A percentile compares a stretch with the other conserved stretches of the same genome.
Conservation (phyloP, 768 basidiomycete species). For the Glaciozyma antarctica region DNA sequence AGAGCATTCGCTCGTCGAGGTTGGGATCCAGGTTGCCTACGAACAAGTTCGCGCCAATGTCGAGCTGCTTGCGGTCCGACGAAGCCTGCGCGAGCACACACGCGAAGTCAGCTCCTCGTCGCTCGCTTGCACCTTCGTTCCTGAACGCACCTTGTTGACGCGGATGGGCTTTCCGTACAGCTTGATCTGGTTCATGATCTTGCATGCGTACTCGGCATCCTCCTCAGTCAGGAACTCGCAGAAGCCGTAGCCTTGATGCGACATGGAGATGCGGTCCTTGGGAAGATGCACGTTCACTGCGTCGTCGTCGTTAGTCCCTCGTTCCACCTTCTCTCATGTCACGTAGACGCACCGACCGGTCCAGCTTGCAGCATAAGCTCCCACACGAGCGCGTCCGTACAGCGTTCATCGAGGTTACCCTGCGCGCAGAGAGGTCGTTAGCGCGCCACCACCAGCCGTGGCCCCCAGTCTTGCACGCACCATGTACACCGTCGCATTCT, state of each 20-base stretch:
- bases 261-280: slow-evolving; percentile 96
- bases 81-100: slow-evolving; percentile 56
- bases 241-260: slow-evolving; percentile 98
- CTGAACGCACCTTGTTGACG: slow-evolving; percentile 82
- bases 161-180: slow-evolving; percentile 96
- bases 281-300: slow-evolving; percentile 94
- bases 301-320: background rate
- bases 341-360: slow-evolving; percentile 68
- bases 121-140: background rate
- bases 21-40: slow-evolving; percentile 91
- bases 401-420: slow-evolving; percentile 96
- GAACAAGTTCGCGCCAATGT: slow-evolving; percentile 95
- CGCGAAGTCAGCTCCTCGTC: background rate
- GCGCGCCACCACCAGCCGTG: too few relatives aligned
- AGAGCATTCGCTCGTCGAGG: slow-evolving; percentile 83
- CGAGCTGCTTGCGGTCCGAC: slow-evolving; percentile 94
- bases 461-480: slow-evolving; percentile 47
- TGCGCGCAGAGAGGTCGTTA: slow-evolving; percentile 38
- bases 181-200: slow-evolving; percentile 99
- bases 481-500: slow-evolving; percentile 81
- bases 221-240: slow-evolving; percentile 99
- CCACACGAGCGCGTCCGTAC: slow-evolving; percentile 88
- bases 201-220: slow-evolving; percentile 98
- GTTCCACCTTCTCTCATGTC: background rate
- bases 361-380: slow-evolving; percentile 99